Evolutionary conservation across 179 eudicot species (phyloP), one percentile per base, ranked within the genome.

Genomic region (Vitellaria paradoxa): DNA sequence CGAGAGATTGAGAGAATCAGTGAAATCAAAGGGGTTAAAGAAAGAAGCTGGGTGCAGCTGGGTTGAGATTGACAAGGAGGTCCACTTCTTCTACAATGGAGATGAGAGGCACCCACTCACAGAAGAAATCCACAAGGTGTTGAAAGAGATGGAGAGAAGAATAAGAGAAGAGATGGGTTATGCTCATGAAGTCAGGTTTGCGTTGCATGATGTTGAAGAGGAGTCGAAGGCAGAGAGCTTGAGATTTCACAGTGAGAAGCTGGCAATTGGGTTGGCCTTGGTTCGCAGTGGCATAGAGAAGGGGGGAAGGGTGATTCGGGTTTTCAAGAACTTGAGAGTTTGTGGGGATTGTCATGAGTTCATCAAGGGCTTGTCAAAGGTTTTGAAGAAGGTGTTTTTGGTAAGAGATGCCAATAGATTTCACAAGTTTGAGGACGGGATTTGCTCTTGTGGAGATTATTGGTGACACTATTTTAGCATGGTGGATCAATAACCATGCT

Each of bases 291-390:
- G 90, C 55, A 70, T 75, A 61, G 84, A 82, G 60, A 75, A 82
- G 56, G 84, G 81, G 21, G 77, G 83, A 14, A 80, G 78, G 75
- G 82, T 81, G 37, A 89, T 91, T 7, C 76, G 91, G 57, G 78
- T 92, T 77, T 92, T 89, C 87, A 92, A 92, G 63, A 91, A 92
- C 80, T 82, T 92, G 83, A 88, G 94, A 83, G 89, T 92, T 76
- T 92, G 97, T 75, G 97, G 89, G 57, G 97, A 92, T 79, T 92
- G 97, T 68, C 97, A 92, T 30, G 92, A 88, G 78, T 92, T 92
- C 82, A 89, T 91, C 70, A 89, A 92, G 79, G 95, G 93, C 21
- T 79, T 91, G 73, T 92, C 97, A 9, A 92, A 87, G 83, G 77
- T 91, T 73, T 85, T 89, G 78, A 62, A 75, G 65, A 88, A 85